Base-by-base conservation (phyloP, 1,139 yeast species). In the Magnusiomyces fungicola region DNA sequence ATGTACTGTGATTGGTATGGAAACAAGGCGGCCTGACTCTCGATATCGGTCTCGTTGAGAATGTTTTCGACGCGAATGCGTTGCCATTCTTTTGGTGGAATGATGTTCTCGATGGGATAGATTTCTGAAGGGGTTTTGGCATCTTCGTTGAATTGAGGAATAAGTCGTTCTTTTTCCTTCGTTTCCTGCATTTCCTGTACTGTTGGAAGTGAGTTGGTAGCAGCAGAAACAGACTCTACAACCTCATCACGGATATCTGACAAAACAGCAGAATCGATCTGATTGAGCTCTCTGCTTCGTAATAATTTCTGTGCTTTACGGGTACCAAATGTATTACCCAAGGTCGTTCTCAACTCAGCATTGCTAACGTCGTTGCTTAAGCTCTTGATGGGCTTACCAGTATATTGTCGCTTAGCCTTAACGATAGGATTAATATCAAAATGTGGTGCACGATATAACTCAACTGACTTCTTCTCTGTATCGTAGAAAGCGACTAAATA, bases 281-380 rank as follows among this genome's bases (percentile, higher is more conserved):
- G 77, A 69, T 92, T 92, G 67, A 84, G 79, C 63, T 83, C 94
- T 62, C 81, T 68, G 64, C 83, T 90, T 47, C 79, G 73, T 63
- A 94, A 86, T 36, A 96, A 95, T 61, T 87, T 84, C 70, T 88
- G 90, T 54, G 97, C 97, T 69, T 83, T 90, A 70, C 87, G 88
- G 54, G 98, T 90, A 76, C 99, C 99, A 59, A 92, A 92, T 1
- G 95, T 94, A 68, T 88, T 92, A 63, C 98, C 98, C 61, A 92
- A 75, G 2, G 87, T 86, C 55, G 78, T 85, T 65, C 96, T 77
- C 68, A 85, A 87, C 14, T 73, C 71, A 39, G 73, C 67, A 57
- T 53, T 81, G 80, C 33, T 37, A 21, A 57, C 59, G 48, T 60
- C 37, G 6, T 16, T 34, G 14, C 29, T 23, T 12, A 29, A 27